These are phyloP conservation scores for Trichoderma atrobrunneum DNA, from an alignment of 2,329 filamentous ascomycete genomes.

Conservation along the genomic window DNA sequence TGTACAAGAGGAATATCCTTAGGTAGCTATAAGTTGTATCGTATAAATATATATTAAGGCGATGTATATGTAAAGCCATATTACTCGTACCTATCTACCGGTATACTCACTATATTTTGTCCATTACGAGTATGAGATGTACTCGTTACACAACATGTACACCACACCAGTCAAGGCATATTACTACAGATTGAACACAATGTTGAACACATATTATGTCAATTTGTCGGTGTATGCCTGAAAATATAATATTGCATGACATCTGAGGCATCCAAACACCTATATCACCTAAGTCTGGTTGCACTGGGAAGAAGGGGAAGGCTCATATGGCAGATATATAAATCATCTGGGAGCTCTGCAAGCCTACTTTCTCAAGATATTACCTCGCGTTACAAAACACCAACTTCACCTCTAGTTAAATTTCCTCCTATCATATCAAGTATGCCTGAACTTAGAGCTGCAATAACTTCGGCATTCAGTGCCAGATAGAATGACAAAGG, in stretches of 20 bases:
- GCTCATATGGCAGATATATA: background rate
- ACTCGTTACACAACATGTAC: background rate
- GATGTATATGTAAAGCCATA: too few relatives aligned
- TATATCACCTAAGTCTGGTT: background rate
- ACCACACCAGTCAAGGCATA: background rate
- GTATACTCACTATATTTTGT: too few relatives aligned
- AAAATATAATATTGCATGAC: background rate
- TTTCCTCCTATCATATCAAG: background rate
- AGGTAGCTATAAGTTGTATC: too few relatives aligned
- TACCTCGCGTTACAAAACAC: background rate
- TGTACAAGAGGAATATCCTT: too few relatives aligned
- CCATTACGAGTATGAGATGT: too few relatives aligned
- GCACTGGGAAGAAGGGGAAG: background rate
- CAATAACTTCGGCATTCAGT: background rate
- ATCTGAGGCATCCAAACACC: background rate
- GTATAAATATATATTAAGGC: too few relatives aligned
- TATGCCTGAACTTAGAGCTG: background rate
- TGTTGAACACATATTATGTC: background rate
- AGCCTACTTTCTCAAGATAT: accelerated
- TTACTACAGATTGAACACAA: background rate
- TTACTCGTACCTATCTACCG: too few relatives aligned
- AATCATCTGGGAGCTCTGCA: background rate
- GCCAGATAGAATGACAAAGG: background rate
- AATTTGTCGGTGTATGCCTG: background rate
- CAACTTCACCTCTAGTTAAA: background rate